Base-by-base conservation (phyloP, 2,329 filamentous ascomycete species). In the Sarocladium brachiariae region DNA sequence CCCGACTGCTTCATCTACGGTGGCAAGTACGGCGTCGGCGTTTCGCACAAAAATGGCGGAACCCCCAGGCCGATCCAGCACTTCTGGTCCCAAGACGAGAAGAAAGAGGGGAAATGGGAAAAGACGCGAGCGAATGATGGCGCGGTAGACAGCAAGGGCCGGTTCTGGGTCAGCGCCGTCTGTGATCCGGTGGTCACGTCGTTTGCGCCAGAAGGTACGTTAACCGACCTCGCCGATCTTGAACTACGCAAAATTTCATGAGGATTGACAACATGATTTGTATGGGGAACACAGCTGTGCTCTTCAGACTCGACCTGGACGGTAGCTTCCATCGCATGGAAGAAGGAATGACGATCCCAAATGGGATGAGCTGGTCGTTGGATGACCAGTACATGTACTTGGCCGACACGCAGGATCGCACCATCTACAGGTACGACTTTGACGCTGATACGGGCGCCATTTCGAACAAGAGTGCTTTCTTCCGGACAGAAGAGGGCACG, bases 331-430 rank as follows among this genome's bases (percentile, higher is more conserved):
- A 51, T 13, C 50, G 52, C 3, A 35, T 57, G 14, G 21, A 52
- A n/a, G 50, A 37, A 7, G 51, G 51, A 5, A 27, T 55, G 19
- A 54, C 55, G 2, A 50, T 52, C 14, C 50, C 52, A 8, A 55
- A 55, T 35, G 55, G 55, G n/a, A 54, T 55, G 51, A 55, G 54
- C 50, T 57, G 51, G 51, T 53, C 54, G 23, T 51, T 53, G 46
- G 54, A 56, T 34, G 51, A 53, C 25, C 52, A 50, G 21, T 47
- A 18, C 11, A 45, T 57, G 41, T 56, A 55, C 51, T 41, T 55
- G 9, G 51, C 54, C 13, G 54, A 57, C 33, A 57, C 55, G 3
- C 16, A 39, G 10, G 51, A 53, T 18, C 37, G 48, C 7, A 31
- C 18, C 51, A 52, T 54, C 21, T 52, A 51, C 41, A 50, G 21